Base-by-base conservation (phyloP, 306 rosid genomes). In the Benincasa hispida region DNA sequence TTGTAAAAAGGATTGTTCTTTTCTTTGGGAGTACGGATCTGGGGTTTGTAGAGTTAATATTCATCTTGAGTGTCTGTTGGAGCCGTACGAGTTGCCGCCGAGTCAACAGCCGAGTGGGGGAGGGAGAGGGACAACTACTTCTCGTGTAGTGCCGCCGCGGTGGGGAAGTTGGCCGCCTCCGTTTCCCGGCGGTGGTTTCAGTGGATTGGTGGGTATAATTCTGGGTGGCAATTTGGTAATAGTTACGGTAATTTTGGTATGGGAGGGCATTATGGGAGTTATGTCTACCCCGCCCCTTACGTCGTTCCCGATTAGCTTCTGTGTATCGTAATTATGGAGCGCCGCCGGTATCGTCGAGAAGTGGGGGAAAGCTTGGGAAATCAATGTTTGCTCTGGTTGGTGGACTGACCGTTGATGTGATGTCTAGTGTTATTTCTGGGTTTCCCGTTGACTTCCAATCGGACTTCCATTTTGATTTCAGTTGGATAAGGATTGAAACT, bases 371-470 rank as follows among this genome's bases (percentile, higher is more conserved):
- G 56, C 28, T 10, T 42, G n/a, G 35, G 13, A 68, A 68, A 56
- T 68, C 75, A 3, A 68, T 68, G 75, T 68, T 68, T 42, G 18
- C 75, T 41, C 30, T 68, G 6, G 75, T 68, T 1, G 75, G 75
- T 0, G 12, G n/a, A 22, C 37, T 68, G 35, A 68, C 55, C 0
- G 6, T 68, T 2, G 75, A 56, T 22, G 75, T 68, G 9, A 22
- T 68, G 75, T 41, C 75, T 42, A 68, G 75, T 68, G 3, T 68
- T 12, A 22, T 68, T 42, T 68, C 42, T 68, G 75, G 75, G 1
- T n/a, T 15, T 28, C 54, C 55, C 13, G 3, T 68, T 10, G 53
- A 19, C 6, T 67, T 67, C 14, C 28, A 60, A 41, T 10, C 10
- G 10, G 39, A 6, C 7, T 35, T 35, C 39, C 39, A 35, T 35